Percentiles rank a stretch among this genome's conserved stretches.
phyloP scores from a whole-genome alignment of 768 basidiomycete species.

The Pisolithus marmoratus region DNA sequence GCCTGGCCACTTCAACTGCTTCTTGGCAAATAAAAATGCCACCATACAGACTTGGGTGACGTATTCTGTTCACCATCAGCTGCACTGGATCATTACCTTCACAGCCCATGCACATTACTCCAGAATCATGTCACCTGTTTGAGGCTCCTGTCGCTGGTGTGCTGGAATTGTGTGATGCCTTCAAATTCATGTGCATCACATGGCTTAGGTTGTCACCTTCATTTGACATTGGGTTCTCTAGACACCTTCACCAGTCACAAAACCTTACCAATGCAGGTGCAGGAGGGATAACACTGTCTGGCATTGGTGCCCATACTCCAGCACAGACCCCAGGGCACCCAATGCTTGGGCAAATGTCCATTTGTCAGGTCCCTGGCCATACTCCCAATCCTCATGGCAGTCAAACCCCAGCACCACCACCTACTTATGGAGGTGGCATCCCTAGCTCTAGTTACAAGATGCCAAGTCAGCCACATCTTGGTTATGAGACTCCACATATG shows the following conservation, averaged over 20 bases:
- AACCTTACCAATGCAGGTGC: conserved; percentile 45
- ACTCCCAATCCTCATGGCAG: conserved; percentile 78
- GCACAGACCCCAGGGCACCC: conserved; percentile 62
- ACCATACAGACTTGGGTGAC: conserved; percentile 86
- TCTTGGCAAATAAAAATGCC: conserved; percentile 88
- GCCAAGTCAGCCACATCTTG: conserved; percentile 29
- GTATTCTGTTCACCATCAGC: neutral
- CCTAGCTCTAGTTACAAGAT: conserved; percentile 24
- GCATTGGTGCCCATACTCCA: conserved; percentile 68
- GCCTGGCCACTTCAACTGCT: conserved; percentile 91
- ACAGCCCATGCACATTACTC: conserved; percentile 81
- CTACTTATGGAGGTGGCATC: conserved; percentile 26
- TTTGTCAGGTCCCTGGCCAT: conserved; percentile 57
- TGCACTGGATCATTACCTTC: conserved; percentile 2
- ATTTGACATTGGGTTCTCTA: conserved; percentile 20
- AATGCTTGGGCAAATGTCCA: conserved; percentile 76
- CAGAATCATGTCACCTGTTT: conserved; percentile 85
- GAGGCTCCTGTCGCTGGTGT: conserved; percentile 89
- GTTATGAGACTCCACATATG: conserved; percentile 36
- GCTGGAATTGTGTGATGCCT: conserved; percentile 91
- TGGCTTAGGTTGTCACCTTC: neutral
- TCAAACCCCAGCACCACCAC: conserved; percentile 31
- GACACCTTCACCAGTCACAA: conserved; percentile 74
- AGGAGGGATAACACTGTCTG: conserved; percentile 78
- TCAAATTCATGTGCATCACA: conserved; percentile 74